Percentiles rank a stretch among this genome's conserved stretches.
phyloP scores from a whole-genome alignment of 2,329 filamentous ascomycete species.

The Xylariaceae sp. region DNA sequence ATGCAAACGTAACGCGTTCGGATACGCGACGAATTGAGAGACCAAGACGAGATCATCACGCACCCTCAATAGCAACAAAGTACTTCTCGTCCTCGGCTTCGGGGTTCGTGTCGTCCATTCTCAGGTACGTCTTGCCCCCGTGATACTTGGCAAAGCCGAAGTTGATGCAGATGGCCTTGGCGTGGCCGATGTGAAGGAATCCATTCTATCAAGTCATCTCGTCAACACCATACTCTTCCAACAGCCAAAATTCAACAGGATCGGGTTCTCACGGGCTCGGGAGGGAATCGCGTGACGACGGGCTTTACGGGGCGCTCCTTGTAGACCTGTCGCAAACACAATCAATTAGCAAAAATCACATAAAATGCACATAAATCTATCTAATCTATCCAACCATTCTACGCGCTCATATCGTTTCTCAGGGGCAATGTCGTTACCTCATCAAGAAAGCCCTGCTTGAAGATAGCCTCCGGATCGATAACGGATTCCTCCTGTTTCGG shows the following conservation, averaged over 20 bases:
- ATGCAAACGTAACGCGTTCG: background rate
- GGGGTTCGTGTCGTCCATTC: conserved; percentile 87
- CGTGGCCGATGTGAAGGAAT: conserved; percentile 87
- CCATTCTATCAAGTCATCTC: conserved; percentile 53
- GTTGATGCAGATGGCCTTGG: conserved; percentile 93
- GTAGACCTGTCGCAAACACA: conserved; percentile 37
- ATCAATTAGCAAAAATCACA: background rate
- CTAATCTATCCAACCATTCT: no score
- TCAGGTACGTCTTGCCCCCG: conserved; percentile 68
- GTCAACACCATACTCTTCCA: no score
- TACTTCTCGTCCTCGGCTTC: conserved; percentile 88
- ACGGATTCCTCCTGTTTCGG: conserved; percentile 42
- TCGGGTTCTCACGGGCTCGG: conserved; percentile 53
- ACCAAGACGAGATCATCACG: background rate
- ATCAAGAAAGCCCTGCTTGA: conserved; percentile 71
- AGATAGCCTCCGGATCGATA: conserved; percentile 62
- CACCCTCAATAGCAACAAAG: conserved; percentile 69
- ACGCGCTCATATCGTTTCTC: background rate
- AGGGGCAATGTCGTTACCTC: conserved; percentile 43
- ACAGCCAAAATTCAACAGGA: background rate
- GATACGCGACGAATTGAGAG: background rate
- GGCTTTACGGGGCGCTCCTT: conserved; percentile 57
- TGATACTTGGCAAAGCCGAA: conserved; percentile 89
- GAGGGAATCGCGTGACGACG: conserved; percentile 70
- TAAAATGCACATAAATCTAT: no score